A percentile compares a stretch with the other conserved stretches of the same genome.
Evolutionary conservation across 495 filamentous ascomycete genomes (phyloP).

Genomic region (Penicillium subrubescens): DNA sequence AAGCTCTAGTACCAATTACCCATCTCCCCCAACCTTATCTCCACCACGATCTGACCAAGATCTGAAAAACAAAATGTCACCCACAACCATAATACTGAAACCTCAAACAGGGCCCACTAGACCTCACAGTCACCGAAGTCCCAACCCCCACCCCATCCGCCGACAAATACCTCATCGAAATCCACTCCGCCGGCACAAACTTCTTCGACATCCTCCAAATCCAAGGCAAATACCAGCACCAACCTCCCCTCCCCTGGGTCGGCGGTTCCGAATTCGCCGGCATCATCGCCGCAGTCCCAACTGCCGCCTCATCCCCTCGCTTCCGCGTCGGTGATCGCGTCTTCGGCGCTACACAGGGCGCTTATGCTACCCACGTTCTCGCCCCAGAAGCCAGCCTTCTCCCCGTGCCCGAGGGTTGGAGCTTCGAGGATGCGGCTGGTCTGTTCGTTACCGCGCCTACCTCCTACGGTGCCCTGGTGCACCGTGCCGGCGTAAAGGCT

Average conservation of each 20-base stretch:
- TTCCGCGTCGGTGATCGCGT: conserved; percentile 79
- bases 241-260: conserved; percentile 80
- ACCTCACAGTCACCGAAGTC: conserved; percentile 73
- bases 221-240: conserved; percentile 74
- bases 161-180: conserved; percentile 82
- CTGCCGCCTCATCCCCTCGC: conserved; percentile 43
- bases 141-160: conserved; percentile 68
- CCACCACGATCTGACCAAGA: not conserved
- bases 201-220: conserved; percentile 96
- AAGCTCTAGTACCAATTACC: conserved; percentile 7
- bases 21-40: not conserved
- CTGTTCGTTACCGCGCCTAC: conserved; percentile 92
- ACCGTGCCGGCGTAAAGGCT: conserved; percentile 70
- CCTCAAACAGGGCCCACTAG: conserved; percentile 64
- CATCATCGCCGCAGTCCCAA: conserved; percentile 66
- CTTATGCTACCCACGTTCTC: conserved; percentile 75
- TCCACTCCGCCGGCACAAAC: conserved; percentile 87
- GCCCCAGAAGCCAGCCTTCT: conserved; percentile 67
- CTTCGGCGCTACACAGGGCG: conserved; percentile 85
- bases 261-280: conserved; percentile 87
- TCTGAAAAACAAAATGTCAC: not conserved
- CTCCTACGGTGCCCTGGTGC: conserved; percentile 81
- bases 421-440: conserved; percentile 81
- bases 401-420: conserved; percentile 78
- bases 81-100: not conserved